phyloP scores from a whole-genome alignment of 768 basidiomycete species.

The Sporobolomyces pararoseus region DNA sequence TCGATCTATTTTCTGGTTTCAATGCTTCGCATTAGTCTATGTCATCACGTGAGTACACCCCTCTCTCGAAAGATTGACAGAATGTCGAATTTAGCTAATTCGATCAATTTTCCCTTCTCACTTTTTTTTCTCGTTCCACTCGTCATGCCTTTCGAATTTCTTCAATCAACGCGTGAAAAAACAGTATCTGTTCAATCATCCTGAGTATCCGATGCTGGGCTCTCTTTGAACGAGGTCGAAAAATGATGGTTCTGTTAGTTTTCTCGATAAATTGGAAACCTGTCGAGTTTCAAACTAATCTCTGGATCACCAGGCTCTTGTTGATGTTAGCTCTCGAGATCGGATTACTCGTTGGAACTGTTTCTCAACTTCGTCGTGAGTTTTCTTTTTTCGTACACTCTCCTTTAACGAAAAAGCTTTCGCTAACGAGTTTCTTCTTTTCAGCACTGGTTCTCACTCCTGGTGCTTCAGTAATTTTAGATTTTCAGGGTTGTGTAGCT shows the following conservation, averaged over 20 bases:
- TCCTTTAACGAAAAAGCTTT: neutral
- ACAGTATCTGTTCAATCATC: neutral
- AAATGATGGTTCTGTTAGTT: neutral
- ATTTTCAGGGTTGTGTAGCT: constrained; percentile 9
- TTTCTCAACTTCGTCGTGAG: constrained; percentile 5
- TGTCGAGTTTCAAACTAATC: neutral
- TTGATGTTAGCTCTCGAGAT: neutral
- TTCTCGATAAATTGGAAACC: neutral
- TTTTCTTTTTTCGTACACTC: neutral
- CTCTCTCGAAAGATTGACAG: neutral
- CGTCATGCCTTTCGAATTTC: neutral
- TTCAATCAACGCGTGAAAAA: neutral
- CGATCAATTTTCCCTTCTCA: too few species aligned
- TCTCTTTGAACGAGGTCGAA: constrained; percentile 1
- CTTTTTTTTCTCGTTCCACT: neutral
- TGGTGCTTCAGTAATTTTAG: neutral
- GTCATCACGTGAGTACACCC: neutral
- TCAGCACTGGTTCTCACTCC: neutral
- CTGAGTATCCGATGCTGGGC: neutral
- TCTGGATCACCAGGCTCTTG: neutral
- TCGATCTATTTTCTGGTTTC: constrained; percentile 14
- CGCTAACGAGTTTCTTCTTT: neutral
- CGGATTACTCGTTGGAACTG: neutral
- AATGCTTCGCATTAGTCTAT: constrained; percentile 3
- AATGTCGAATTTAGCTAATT: too few species aligned